A percentile compares a stretch with the other conserved stretches of the same genome.
These are phyloP conservation scores for Pseudocercospora musae DNA, from an alignment of 2,329 filamentous ascomycete genomes.

Conservation along the genomic window DNA sequence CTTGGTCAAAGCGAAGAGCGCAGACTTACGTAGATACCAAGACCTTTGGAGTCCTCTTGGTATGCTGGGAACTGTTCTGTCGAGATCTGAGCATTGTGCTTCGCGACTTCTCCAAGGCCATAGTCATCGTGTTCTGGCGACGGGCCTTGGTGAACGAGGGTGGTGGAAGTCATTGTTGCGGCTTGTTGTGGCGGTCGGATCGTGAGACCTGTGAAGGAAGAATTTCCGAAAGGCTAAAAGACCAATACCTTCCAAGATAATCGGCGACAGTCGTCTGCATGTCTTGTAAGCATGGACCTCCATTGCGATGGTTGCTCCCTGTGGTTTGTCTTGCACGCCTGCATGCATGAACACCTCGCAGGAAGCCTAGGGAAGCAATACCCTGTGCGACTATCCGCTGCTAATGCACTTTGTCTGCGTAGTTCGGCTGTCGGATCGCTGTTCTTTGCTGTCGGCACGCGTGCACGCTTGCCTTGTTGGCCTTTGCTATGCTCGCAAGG, in stretches of 20 bases:
- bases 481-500: slow-evolving; percentile 19
- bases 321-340: slow-evolving; percentile 32
- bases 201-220: slow-evolving; percentile 21
- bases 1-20: background rate
- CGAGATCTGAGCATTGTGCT: slow-evolving; percentile 38
- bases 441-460: slow-evolving; percentile 28
- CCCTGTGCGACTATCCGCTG: slow-evolving; percentile 33
- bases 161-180: slow-evolving; percentile 28
- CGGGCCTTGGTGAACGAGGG: slow-evolving; percentile 24
- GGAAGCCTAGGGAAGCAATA: slow-evolving; percentile 23
- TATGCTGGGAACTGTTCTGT: slow-evolving; percentile 35
- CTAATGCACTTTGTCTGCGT: slow-evolving; percentile 29
- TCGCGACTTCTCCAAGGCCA: slow-evolving; percentile 41
- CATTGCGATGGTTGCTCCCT: slow-evolving; percentile 26
- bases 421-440: slow-evolving; percentile 16
- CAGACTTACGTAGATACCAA: slow-evolving; percentile 33
- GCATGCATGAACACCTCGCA: slow-evolving; percentile 26
- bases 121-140: slow-evolving; percentile 30
- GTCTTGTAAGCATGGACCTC: slow-evolving; percentile 34
- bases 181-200: slow-evolving; percentile 16
- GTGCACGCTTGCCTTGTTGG: slow-evolving; percentile 26
- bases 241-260: slow-evolving; percentile 16
- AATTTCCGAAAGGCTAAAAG: slow-evolving; percentile 13
- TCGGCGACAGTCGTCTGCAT: slow-evolving; percentile 28
- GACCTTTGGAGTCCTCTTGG: slow-evolving; percentile 33